These are phyloP conservation scores for Diaporthe nobilis DNA, from an alignment of 2,329 filamentous ascomycete species.

Conservation along the genomic window DNA sequence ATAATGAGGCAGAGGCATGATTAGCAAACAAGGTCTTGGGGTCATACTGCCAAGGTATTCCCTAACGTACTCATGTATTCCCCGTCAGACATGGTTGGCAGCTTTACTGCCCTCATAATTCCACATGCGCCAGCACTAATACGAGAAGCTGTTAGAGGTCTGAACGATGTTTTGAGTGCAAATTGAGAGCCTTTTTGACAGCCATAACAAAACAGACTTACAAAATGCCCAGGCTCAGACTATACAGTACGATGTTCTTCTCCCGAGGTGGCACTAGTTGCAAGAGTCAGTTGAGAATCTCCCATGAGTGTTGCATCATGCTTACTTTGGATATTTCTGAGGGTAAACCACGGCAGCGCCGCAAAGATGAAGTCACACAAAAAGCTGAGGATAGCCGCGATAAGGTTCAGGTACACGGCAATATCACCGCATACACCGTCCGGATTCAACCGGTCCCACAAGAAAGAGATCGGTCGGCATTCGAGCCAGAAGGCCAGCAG, in stretches of 20 bases:
- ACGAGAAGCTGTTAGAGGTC: neutral
- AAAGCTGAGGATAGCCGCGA: conserved; percentile 26
- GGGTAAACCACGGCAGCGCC: conserved; percentile 21
- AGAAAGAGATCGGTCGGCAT: conserved; percentile 17
- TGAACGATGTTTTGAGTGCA: neutral
- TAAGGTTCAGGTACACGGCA: conserved; percentile 25
- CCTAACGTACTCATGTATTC: conserved; percentile 29
- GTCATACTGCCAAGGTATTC: accelerated
- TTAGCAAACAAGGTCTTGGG: neutral
- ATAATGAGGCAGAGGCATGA: accelerated
- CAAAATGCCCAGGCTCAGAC: conserved; percentile 30
- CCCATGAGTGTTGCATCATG: neutral
- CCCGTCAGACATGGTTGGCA: conserved; percentile 23
- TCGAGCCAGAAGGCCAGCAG: conserved; percentile 33
- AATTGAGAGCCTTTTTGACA: neutral
- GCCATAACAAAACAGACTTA: neutral
- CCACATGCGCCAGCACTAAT: conserved; percentile 28
- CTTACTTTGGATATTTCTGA: conserved; percentile 28
- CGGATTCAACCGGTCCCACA: conserved; percentile 31
- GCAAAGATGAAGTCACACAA: conserved; percentile 31
- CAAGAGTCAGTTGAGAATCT: neutral
- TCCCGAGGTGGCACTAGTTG: conserved; percentile 15
- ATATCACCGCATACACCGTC: conserved; percentile 21
- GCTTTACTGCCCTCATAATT: conserved; percentile 26
- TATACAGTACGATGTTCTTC: conserved; percentile 26